phyloP scores from a whole-genome alignment of 2,329 filamentous ascomycete species.

The Cadophora luteo-olivacea region DNA sequence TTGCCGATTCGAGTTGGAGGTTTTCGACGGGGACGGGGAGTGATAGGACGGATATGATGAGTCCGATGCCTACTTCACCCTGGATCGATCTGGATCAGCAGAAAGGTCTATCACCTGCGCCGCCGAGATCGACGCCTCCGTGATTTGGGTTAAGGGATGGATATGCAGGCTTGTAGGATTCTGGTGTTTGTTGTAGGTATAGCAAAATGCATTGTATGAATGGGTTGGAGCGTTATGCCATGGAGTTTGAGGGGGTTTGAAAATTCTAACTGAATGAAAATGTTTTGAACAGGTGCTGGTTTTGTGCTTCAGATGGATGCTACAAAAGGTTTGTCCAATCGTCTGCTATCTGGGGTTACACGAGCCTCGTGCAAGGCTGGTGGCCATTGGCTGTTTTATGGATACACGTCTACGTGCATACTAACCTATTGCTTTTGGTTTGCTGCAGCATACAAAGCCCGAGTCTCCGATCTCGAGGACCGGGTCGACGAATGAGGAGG shows the following conservation, averaged over 20 bases:
- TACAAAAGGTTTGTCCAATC: neutral
- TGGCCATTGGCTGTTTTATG: neutral
- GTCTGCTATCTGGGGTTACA: constrained; percentile 5
- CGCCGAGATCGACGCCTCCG: neutral
- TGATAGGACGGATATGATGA: constrained; percentile 8
- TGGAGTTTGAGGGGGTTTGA: neutral
- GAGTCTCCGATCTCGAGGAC: neutral
- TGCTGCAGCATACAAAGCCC: constrained; percentile 3
- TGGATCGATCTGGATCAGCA: constrained; percentile 7
- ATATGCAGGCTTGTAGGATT: neutral
- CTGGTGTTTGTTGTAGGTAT: neutral
- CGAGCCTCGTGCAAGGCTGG: neutral
- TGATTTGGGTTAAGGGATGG: neutral
- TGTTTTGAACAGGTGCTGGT: neutral
- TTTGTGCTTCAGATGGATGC: neutral
- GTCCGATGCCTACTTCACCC: neutral
- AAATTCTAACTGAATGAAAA: neutral
- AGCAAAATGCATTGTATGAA: neutral
- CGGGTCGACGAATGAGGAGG: neutral
- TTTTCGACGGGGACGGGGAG: neutral
- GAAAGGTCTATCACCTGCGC: constrained; percentile 8
- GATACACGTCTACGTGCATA: constrained; percentile 12
- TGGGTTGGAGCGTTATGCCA: neutral
- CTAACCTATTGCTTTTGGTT: neutral
- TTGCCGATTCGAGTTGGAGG: neutral